Percentiles rank a stretch among this genome's conserved stretches.
Conservation (phyloP, 352 stramenopile species). For the Phytophthora hibernalis region DNA sequence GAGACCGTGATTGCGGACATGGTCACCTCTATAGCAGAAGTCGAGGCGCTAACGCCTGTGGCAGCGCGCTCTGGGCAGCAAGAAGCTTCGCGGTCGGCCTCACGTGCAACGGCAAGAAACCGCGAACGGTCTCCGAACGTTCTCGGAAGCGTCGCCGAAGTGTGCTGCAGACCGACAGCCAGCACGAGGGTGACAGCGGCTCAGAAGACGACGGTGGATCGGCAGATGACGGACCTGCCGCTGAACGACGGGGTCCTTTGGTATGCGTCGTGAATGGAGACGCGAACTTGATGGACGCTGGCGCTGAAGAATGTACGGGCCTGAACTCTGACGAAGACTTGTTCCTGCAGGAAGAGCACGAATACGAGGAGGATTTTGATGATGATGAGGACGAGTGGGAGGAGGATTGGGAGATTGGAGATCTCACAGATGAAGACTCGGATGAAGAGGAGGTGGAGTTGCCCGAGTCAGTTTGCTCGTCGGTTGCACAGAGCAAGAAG, state of each 20-base stretch:
- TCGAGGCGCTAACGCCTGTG: no score
- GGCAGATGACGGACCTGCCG: no score
- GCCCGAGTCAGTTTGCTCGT: background rate
- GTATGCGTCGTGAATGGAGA: background rate
- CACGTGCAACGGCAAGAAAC: no score
- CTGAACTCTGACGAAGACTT: constrained; percentile 12
- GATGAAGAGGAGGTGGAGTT: background rate
- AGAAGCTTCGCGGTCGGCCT: no score
- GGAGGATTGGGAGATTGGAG: background rate
- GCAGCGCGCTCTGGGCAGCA: no score
- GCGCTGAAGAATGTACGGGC: background rate
- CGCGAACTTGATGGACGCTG: constrained; percentile 2
- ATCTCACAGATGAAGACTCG: constrained; percentile 1
- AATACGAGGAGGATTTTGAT: background rate
- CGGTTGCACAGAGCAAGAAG: background rate
- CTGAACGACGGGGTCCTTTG: background rate
- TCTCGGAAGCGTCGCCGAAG: no score
- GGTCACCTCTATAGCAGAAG: no score
- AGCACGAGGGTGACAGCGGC: no score
- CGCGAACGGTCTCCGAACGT: no score
- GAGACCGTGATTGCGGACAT: no score
- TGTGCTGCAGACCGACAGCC: no score
- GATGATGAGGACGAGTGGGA: background rate
- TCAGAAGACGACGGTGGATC: no score
- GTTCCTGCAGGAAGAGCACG: background rate